Conservation (phyloP, 2,329 filamentous ascomycete genomes). For the Cordyceps militaris region DNA sequence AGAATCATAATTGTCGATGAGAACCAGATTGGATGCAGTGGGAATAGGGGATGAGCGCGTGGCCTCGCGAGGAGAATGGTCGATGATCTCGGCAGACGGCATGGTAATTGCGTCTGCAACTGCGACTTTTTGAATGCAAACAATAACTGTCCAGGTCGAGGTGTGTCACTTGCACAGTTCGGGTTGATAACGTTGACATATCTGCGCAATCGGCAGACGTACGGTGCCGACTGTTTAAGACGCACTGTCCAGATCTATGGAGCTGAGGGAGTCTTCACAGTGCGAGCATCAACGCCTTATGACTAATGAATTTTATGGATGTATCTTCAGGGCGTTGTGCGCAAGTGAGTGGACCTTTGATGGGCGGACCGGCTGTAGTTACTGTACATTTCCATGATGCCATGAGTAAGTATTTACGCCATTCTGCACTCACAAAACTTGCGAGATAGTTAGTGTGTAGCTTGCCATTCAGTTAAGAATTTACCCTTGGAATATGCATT, state of each 20-base stretch:
- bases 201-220: background rate
- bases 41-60: slow-evolving; percentile 64
- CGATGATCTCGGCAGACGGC: slow-evolving; percentile 48
- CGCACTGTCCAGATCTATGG: background rate
- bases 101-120: slow-evolving; percentile 29
- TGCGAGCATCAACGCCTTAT: background rate
- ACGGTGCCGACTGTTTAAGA: background rate
- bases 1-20: slow-evolving; percentile 99
- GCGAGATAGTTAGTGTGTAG: background rate
- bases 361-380: too few species aligned
- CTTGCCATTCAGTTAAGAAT: too few species aligned
- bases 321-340: background rate
- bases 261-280: background rate
- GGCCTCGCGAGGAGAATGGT: slow-evolving; percentile 84
- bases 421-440: too few species aligned
- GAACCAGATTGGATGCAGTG: slow-evolving; percentile 80
- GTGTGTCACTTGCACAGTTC: background rate
- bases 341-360: background rate
- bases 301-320: slow-evolving; percentile 1
- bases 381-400: too few species aligned
- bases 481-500: too few species aligned
- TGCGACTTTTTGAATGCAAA: background rate
- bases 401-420: too few species aligned
- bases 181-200: background rate
- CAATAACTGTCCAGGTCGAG: background rate